These are phyloP conservation scores for Gentiana straminea DNA, from an alignment of 257 asterid species.

Conservation along the genomic window DNA sequence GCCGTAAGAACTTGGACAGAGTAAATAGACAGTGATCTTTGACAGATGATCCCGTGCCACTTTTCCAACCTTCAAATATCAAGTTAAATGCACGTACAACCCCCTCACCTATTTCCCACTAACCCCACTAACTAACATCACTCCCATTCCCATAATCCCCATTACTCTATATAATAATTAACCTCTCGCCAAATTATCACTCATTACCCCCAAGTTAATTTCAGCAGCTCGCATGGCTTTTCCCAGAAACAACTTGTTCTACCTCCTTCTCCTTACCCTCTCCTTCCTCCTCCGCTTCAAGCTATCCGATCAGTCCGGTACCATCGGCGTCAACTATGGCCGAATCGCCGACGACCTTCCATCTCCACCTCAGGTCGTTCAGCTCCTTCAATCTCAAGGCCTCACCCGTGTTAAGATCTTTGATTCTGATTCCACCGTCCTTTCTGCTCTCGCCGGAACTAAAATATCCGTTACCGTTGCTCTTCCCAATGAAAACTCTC, in stretches of 20 bases:
- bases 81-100: neutral
- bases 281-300: slow-evolving; percentile 1
- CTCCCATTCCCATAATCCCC: neutral
- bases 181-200: slow-evolving; percentile 1
- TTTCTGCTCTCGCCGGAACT: slow-evolving; percentile 58
- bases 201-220: slow-evolving; percentile 13
- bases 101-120: no score
- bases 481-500: slow-evolving; percentile 69
- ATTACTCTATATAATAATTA: neutral
- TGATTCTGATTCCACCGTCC: slow-evolving; percentile 64
- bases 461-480: slow-evolving; percentile 58
- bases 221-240: slow-evolving; percentile 1
- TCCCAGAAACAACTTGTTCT: slow-evolving; percentile 6
- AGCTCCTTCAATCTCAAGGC: slow-evolving; percentile 57
- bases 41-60: neutral
- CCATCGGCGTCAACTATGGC: slow-evolving; percentile 73
- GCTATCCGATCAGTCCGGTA: slow-evolving; percentile 26
- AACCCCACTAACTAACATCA: no score
- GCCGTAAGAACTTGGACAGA: no score
- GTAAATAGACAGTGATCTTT: no score
- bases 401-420: slow-evolving; percentile 48
- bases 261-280: slow-evolving; percentile 6
- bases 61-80: neutral
- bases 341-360: slow-evolving; percentile 81
- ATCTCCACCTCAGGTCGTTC: slow-evolving; percentile 49